Conservation (phyloP, 1,139 yeast species). For the Lodderomyces pseudojiufengensis region DNA sequence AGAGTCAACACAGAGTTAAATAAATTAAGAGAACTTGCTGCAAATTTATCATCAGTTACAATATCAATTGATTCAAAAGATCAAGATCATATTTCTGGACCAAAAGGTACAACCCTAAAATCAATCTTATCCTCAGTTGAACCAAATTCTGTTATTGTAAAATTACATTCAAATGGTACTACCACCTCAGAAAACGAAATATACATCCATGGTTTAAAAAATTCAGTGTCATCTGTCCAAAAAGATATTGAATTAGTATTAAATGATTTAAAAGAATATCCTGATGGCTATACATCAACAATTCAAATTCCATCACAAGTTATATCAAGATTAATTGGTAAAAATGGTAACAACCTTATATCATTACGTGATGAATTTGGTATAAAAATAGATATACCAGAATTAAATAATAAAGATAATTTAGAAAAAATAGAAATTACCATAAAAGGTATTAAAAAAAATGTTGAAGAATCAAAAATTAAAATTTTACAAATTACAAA, state of each 20-base stretch:
- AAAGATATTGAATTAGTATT: conserved; percentile 53
- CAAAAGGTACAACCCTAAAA: conserved; percentile 54
- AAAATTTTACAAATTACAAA: conserved; percentile 59
- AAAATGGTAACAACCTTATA: conserved; percentile 73
- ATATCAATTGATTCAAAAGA: conserved; percentile 52
- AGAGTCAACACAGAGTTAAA: conserved; percentile 50
- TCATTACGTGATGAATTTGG: conserved; percentile 74
- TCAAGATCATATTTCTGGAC: conserved; percentile 59
- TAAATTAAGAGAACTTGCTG: conserved; percentile 56
- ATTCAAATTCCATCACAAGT: conserved; percentile 63
- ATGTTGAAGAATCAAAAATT: conserved; percentile 70
- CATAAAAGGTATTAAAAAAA: conserved; percentile 74
- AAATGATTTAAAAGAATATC: conserved; percentile 62
- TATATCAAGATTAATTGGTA: conserved; percentile 83
- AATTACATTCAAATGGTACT: conserved; percentile 37
- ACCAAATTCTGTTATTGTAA: conserved; percentile 37
- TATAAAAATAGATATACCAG: conserved; percentile 66
- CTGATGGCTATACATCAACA: conserved; percentile 53
- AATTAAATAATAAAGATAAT: conserved; percentile 24
- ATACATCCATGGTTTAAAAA: conserved; percentile 57
- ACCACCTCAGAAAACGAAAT: conserved; percentile 53
- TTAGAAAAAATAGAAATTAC: conserved; percentile 52
- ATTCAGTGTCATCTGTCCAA: conserved; percentile 51
- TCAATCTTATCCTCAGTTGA: conserved; percentile 42
- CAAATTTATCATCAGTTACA: conserved; percentile 48